A percentile compares a stretch with the other conserved stretches of the same genome.
Evolutionary conservation across 306 rosid species (phyloP).

Genomic region (Vicia villosa): DNA sequence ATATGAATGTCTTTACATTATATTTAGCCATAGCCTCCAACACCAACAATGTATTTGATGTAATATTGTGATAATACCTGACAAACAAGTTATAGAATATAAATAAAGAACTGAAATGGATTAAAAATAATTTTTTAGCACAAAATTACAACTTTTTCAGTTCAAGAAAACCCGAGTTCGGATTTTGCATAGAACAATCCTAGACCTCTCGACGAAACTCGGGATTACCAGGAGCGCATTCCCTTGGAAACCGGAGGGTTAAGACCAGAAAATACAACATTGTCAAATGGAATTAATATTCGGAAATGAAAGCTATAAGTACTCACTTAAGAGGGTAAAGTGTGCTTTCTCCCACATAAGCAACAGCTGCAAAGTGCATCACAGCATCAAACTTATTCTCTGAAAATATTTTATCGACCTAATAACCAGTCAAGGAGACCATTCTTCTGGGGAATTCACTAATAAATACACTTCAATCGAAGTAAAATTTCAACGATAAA

Average conservation of each 20-base stretch:
- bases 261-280: not conserved
- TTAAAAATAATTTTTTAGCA: not conserved
- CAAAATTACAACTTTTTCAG: not conserved
- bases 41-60: constrained; percentile 86
- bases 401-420: constrained; percentile 86
- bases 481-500: constrained; percentile 14
- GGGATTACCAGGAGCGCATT: not conserved
- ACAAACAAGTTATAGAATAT: constrained; percentile 17
- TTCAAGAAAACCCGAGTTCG: not conserved
- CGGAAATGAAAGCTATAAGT: constrained; percentile 21
- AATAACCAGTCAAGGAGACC: constrained; percentile 66
- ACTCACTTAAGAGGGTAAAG: constrained; percentile 91
- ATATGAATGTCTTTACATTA: constrained; percentile 81
- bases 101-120: not conserved
- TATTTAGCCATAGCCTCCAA: constrained; percentile 84
- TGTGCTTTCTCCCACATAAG: constrained; percentile 99
- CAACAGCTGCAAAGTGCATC: constrained; percentile 99
- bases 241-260: not conserved
- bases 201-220: not conserved
- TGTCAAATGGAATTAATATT: constrained; percentile 14
- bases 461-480: constrained; percentile 8
- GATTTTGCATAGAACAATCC: not conserved
- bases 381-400: constrained; percentile 98
- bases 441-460: constrained; percentile 13
- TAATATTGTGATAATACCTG: constrained; percentile 98